Conservation (phyloP, 2,329 filamentous ascomycete species). For the Pestalotiopsis sp. region DNA sequence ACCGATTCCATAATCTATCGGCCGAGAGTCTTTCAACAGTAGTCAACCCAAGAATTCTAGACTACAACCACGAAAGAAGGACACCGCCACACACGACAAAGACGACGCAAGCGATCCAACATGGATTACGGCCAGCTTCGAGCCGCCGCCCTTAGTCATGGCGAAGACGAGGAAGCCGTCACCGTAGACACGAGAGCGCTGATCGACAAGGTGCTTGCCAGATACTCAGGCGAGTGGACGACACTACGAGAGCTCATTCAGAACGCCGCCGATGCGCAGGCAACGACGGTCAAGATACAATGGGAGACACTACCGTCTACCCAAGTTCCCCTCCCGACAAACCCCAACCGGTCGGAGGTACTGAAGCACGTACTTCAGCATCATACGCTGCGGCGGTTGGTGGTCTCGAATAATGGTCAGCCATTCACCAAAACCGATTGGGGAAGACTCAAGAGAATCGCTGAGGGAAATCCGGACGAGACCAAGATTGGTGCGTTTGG, state of each 20-base stretch:
- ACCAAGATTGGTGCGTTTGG: constrained; percentile 99
- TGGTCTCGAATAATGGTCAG: constrained; percentile 91
- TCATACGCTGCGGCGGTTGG: constrained; percentile 83
- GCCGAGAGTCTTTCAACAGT: no score
- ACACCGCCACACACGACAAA: not conserved
- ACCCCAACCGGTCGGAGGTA: constrained; percentile 68
- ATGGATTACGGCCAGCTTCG: constrained; percentile 80
- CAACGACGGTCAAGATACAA: constrained; percentile 84
- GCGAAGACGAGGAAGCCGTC: constrained; percentile 93
- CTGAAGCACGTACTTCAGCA: constrained; percentile 84
- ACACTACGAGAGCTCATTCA: constrained; percentile 91
- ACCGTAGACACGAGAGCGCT: constrained; percentile 96
- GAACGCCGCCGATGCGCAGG: constrained; percentile 96
- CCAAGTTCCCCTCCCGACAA: constrained; percentile 69
- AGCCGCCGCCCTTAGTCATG: constrained; percentile 82
- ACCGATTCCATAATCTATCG: no score
- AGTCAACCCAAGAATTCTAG: not conserved
- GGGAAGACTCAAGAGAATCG: constrained; percentile 91
- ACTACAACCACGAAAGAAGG: not conserved
- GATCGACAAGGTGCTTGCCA: constrained; percentile 95
- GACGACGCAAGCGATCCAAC: not conserved
- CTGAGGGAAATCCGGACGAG: constrained; percentile 98
- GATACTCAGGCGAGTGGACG: constrained; percentile 96
- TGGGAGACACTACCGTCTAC: constrained; percentile 90
- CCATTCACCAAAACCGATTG: constrained; percentile 90